Base-by-base conservation (phyloP, 148 eudicot species). In the Fagopyrum tataricum region DNA sequence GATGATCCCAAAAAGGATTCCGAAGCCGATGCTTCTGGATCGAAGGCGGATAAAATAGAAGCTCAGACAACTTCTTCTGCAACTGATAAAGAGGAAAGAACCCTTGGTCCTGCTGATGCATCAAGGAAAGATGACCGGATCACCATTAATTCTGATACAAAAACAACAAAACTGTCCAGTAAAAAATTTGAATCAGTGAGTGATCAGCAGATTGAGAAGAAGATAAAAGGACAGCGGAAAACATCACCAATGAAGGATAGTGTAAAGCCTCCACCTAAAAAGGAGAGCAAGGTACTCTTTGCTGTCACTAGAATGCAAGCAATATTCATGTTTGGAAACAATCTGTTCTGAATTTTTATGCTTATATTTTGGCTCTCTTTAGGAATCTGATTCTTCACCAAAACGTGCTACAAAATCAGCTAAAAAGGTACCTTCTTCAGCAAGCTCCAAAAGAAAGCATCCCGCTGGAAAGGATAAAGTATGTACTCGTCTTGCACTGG, bases 371-470 rank as follows among this genome's bases (percentile, higher is more conserved):
- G 41, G 49, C 53, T 58, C 5, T 26, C 31, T 43, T 49, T 52
- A 90, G 99, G 89, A 89, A 59, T 71, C 74, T 42, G 82, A 55
- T 46, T 61, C 76, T 81, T 79, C 85, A 49, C 82, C 83, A 10
- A 82, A 76, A 79, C 74, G 85, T 71, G 73, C 83, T 6, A 49
- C 78, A 52, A 90, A 88, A 82, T 69, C 79, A 59, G 73, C 67
- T 52, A 88, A 88, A 85, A 84, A 74, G 71, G 88, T 87, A 75
- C 73, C 83, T 18, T 70, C 84, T 15, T 83, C 74, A 76, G 75
- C 74, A 14, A 82, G 76, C 77, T 79, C 94, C 68, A 95, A 95
- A 85, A 79, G 91, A 78, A 91, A 92, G 79, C 87, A 79, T 13
- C 68, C 85, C 40, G 73, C 87, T 20, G 76, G 70, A 21, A 75